Evolutionary conservation across 2,329 filamentous ascomycete species (phyloP), one percentile per base, ranked within the genome.

Genomic region (Cladobotryum protrusum): DNA sequence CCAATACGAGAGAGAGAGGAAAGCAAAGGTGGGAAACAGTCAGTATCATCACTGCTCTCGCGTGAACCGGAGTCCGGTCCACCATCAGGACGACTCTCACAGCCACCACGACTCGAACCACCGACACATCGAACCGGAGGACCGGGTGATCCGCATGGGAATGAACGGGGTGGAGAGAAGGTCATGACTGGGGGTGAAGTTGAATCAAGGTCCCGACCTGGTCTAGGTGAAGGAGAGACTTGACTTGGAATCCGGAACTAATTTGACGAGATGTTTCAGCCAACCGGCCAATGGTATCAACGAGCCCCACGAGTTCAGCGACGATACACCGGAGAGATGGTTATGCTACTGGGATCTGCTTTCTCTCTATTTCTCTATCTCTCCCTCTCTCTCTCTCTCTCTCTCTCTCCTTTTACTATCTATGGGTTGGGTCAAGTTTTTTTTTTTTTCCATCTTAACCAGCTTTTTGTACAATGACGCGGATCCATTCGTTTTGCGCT

Each of bases 41-140:
- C 66, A 13, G 65, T 69, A 18, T 67, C 65, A 19, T 63, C 65
- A 9, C 57, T 69, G 49, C 52, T 68, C 3, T 65, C 58, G 12
- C 52, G 54, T 39, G 56, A 60, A 5, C 43, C 51, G 9, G 51
- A 47, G 5, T 34, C 33, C n/a, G 43, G 51, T 12, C 33, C 24
- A 9, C 13, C 35, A 29, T 24, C 47, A 35, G 33, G 47, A 18
- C 50, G 47, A 29, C 36, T 33, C 34, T 32, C 47, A 14, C 51
- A 50, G 18, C 42, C 46, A 36, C 47, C 47, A 19, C 42, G 50
- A 18, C 50, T 49, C 14, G 50, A 52, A 18, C 50, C 50, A 18
- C 29, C 47, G 14, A 24, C 46, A 17, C 48, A 44, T 36, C 49
- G 49, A 43, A 41, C 20, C 29, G 42, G 49, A 17, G 49, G 49